These are phyloP conservation scores for Breynia disticha DNA, from an alignment of 441 rosid genomes.

Conservation along the genomic window DNA sequence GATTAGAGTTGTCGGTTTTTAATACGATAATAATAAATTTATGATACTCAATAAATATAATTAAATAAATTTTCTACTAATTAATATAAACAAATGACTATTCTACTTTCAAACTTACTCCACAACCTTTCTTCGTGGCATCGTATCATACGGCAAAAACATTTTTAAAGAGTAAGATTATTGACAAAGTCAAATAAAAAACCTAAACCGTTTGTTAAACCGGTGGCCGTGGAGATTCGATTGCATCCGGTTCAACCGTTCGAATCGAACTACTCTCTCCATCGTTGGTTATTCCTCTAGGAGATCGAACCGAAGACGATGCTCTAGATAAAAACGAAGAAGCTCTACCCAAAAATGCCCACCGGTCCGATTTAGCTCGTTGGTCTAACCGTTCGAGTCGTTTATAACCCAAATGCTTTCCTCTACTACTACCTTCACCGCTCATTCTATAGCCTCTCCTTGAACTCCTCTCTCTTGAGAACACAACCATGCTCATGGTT, in stretches of 20 bases:
- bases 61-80: too few relatives aligned
- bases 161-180: background rate
- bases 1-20: too few relatives aligned
- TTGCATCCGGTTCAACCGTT: slow-evolving; percentile 13
- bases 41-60: too few relatives aligned
- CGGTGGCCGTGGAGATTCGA: slow-evolving; percentile 25
- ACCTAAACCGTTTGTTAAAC: slow-evolving; percentile 8
- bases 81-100: too few relatives aligned
- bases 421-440: slow-evolving; percentile 33
- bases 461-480: slow-evolving; percentile 56
- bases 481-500: slow-evolving; percentile 38
- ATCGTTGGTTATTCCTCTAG: slow-evolving; percentile 18
- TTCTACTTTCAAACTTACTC: too few relatives aligned
- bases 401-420: slow-evolving; percentile 11
- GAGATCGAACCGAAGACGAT: slow-evolving; percentile 8
- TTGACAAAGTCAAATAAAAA: too few relatives aligned
- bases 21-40: too few relatives aligned
- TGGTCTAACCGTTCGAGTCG: slow-evolving; percentile 36
- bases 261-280: slow-evolving; percentile 25
- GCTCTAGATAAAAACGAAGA: slow-evolving; percentile 23
- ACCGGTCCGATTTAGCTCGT: slow-evolving; percentile 39
- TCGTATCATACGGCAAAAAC: too few relatives aligned
- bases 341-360: slow-evolving; percentile 49
- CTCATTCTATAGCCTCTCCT: slow-evolving; percentile 39
- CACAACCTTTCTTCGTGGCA: too few relatives aligned